These are phyloP conservation scores for Alternaria dauci DNA, from an alignment of 2,329 filamentous ascomycete genomes.

Conservation along the genomic window DNA sequence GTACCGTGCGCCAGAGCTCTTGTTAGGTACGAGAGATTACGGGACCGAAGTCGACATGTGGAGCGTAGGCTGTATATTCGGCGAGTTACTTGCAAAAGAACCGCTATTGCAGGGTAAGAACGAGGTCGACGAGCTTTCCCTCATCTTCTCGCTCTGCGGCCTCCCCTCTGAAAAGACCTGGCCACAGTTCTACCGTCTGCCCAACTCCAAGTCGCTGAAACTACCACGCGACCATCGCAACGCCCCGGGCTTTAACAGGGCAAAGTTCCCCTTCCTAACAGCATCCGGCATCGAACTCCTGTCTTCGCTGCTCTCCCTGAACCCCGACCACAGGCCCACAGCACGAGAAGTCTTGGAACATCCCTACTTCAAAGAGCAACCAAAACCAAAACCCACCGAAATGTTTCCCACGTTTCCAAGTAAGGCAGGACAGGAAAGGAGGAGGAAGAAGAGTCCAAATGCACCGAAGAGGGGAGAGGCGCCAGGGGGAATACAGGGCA, in stretches of 20 bases:
- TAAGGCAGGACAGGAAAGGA: constrained; percentile 89
- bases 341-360: constrained; percentile 79
- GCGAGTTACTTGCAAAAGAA: constrained; percentile 83
- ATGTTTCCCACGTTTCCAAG: constrained; percentile 98
- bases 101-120: constrained; percentile 88
- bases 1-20: constrained; percentile 91
- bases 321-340: constrained; percentile 75
- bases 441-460: constrained; percentile 77
- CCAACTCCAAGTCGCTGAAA: constrained; percentile 82
- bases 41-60: constrained; percentile 86
- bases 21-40: constrained; percentile 82
- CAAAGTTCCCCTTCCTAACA: constrained; percentile 83
- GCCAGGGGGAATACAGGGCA: constrained; percentile 54
- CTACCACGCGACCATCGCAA: constrained; percentile 58
- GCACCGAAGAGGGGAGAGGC: constrained; percentile 78
- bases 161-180: constrained; percentile 82
- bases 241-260: constrained; percentile 67
- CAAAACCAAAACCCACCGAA: constrained; percentile 85
- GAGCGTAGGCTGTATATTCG: constrained; percentile 96
- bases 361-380: constrained; percentile 87
- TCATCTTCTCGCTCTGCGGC: constrained; percentile 88
- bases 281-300: constrained; percentile 76
- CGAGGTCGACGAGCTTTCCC: constrained; percentile 83
- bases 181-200: constrained; percentile 86
- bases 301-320: constrained; percentile 72